Percentiles rank a stretch among this genome's conserved stretches.
These are phyloP conservation scores for Aspergillus olivimuriae DNA, from an alignment of 495 filamentous ascomycete species.

Conservation along the genomic window DNA sequence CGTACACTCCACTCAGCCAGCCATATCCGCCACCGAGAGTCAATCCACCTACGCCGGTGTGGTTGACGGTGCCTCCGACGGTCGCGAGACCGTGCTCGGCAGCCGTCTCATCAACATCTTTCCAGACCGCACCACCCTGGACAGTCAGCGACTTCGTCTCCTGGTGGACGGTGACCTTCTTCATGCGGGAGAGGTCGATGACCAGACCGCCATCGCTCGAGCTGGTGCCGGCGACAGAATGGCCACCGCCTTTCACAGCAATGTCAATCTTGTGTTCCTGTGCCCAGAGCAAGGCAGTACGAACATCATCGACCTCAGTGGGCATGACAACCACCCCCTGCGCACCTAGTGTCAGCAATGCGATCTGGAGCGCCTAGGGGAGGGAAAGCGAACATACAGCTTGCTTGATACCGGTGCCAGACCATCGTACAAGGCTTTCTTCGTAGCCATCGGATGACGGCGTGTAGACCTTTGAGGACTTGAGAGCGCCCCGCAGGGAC, in stretches of 20 bases:
- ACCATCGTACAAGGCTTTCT: slow-evolving; percentile 30
- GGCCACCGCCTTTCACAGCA: slow-evolving; percentile 48
- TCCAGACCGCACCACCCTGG: slow-evolving; percentile 50
- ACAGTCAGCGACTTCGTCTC: slow-evolving; percentile 37
- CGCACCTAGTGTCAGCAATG: too few species aligned
- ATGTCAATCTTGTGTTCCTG: slow-evolving; percentile 37
- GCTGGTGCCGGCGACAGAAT: slow-evolving; percentile 44
- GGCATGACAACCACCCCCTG: slow-evolving; percentile 39
- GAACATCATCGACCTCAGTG: slow-evolving; percentile 28
- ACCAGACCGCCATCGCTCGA: slow-evolving; percentile 44
- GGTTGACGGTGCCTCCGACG: slow-evolving; percentile 55
- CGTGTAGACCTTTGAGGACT: slow-evolving; percentile 18
- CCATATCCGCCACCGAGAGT: slow-evolving; percentile 55
- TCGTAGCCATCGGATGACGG: slow-evolving; percentile 25
- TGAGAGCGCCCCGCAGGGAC: slow-evolving; percentile 16
- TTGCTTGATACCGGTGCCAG: slow-evolving; percentile 26
- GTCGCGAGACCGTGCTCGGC: slow-evolving; percentile 44
- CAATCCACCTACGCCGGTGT: slow-evolving; percentile 53
- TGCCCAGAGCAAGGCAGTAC: slow-evolving; percentile 36
- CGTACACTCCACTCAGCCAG: slow-evolving; percentile 42
- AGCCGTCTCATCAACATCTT: slow-evolving; percentile 48
- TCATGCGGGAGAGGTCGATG: slow-evolving; percentile 50
- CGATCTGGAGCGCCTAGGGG: too few species aligned
- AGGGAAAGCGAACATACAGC: slow-evolving; percentile 18
- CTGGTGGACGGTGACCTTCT: slow-evolving; percentile 39